Evolutionary conservation across 2,329 filamentous ascomycete species (phyloP), one percentile per base, ranked within the genome.

Genomic region (Trichophyton simii): DNA sequence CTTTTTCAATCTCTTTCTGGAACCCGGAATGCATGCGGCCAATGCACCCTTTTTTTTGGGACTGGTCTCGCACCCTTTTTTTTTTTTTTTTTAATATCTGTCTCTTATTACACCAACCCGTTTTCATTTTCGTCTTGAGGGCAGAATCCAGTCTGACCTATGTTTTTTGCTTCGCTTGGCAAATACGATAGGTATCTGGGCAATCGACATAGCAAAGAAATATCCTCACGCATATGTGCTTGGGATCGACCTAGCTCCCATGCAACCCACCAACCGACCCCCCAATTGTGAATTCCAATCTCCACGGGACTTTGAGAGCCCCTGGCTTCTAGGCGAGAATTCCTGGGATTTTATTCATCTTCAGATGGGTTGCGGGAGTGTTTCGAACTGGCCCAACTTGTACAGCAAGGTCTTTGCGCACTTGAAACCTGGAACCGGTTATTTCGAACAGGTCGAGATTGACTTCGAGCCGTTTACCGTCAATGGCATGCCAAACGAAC

Each of bases 391-490:
- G 91, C 79, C 81, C 3, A 79, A 81, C 54, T 76, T 94, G 50
- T 96, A 96, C 72, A 76, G 78, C 64, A 87, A 88, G 67, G 78
- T 86, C 36, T 86, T 84, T 66, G 76, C 80, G 82, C 88, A 95
- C 70, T 79, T 96, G 28, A 85, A 84, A 67, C 89, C 90, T 1
- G 86, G 86, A 1, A 80, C 78, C 46, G 92, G 91, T 60, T 82
- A 81, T 70, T 80, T 96, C 61, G 91, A 97, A 73, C 90, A 95
- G 67, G 83, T 95, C 57, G 92, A 97, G 72, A 87, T 97, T 60
- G 90, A 97, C 73, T 88, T 88, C 73, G 78, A 82, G 57, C 89
- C 90, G 18, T 83, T 83, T 59, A 87, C 84, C 69, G 86, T 90
- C 65, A 58, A 54, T 11, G 59, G 46, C 1, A 41, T 67, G 36